Evolutionary conservation across 805 yeast species (phyloP).

Genomic region (Wickerhamomyces alni): DNA sequence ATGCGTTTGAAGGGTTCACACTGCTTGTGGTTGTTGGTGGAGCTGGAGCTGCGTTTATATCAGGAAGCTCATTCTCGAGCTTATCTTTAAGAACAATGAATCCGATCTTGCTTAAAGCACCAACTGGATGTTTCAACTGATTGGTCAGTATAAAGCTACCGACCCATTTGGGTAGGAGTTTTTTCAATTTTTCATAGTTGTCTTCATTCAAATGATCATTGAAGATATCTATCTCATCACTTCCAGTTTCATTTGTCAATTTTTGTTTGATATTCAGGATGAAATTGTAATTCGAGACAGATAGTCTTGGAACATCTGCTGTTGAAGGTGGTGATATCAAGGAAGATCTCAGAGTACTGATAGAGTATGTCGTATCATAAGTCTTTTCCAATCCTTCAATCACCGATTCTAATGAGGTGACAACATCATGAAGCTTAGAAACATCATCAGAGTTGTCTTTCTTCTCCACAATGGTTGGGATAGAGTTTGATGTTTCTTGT

Average conservation of each 20-base stretch:
- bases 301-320: not conserved
- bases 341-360: not conserved
- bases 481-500: not conserved
- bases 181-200: slow-evolving; percentile 33
- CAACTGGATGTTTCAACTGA: slow-evolving; percentile 33
- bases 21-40: not conserved
- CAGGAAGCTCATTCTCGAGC: slow-evolving; percentile 6
- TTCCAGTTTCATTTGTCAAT: slow-evolving; percentile 26
- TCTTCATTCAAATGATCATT: slow-evolving; percentile 28
- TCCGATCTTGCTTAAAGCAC: slow-evolving; percentile 46
- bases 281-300: not conserved
- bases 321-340: not conserved
- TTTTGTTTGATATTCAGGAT: slow-evolving; percentile 2
- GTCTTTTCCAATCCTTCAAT: not conserved
- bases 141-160: slow-evolving; percentile 46
- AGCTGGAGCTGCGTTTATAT: slow-evolving; percentile 15
- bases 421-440: not conserved
- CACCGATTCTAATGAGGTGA: not conserved
- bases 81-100: slow-evolving; percentile 40
- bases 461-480: not conserved
- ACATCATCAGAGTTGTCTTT: not conserved
- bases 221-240: slow-evolving; percentile 37
- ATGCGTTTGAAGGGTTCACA: not conserved
- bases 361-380: not conserved
- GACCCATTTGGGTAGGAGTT: slow-evolving; percentile 57